Conservation (phyloP, 352 stramenopile species). For the Globisporangium parvum region DNA sequence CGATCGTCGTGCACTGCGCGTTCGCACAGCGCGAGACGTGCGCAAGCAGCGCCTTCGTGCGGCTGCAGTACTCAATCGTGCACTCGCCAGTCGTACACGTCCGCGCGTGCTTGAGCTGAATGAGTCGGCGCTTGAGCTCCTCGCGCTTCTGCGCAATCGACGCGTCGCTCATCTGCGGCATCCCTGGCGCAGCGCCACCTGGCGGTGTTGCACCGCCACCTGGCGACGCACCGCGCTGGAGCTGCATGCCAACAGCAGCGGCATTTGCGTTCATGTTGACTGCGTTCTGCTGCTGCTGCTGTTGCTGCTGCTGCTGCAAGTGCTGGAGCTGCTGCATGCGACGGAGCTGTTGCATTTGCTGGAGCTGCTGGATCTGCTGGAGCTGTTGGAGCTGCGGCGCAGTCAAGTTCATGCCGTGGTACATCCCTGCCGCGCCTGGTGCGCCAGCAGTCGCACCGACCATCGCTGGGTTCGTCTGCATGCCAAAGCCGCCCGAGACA, state of each 20-base stretch:
- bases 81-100: slow-evolving; percentile 76
- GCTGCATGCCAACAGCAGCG: slow-evolving; percentile 7
- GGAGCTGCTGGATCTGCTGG: slow-evolving; percentile 82
- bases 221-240: slow-evolving; percentile 8
- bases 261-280: slow-evolving; percentile 14
- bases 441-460: slow-evolving; percentile 25
- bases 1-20: slow-evolving; percentile 80
- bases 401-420: slow-evolving; percentile 76
- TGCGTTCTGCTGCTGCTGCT: slow-evolving; percentile 16
- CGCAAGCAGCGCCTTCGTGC: slow-evolving; percentile 71
- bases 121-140: slow-evolving; percentile 76
- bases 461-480: slow-evolving; percentile 32
- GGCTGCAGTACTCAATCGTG: slow-evolving; percentile 73
- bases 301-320: slow-evolving; percentile 31
- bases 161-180: slow-evolving; percentile 73
- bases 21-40: slow-evolving; percentile 84
- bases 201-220: slow-evolving; percentile 19
- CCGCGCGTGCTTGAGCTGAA: slow-evolving; percentile 83
- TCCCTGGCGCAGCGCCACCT: slow-evolving; percentile 28
- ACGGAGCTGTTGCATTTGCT: slow-evolving; percentile 62
- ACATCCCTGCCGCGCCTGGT: slow-evolving; percentile 38
- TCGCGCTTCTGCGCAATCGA: slow-evolving; percentile 82
- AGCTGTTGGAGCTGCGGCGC: slow-evolving; percentile 74
- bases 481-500: slow-evolving; percentile 33
- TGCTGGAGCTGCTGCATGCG: slow-evolving; percentile 71